phyloP scores from a whole-genome alignment of 2,329 filamentous ascomycete species.

The Pestalotiopsis sp. region DNA sequence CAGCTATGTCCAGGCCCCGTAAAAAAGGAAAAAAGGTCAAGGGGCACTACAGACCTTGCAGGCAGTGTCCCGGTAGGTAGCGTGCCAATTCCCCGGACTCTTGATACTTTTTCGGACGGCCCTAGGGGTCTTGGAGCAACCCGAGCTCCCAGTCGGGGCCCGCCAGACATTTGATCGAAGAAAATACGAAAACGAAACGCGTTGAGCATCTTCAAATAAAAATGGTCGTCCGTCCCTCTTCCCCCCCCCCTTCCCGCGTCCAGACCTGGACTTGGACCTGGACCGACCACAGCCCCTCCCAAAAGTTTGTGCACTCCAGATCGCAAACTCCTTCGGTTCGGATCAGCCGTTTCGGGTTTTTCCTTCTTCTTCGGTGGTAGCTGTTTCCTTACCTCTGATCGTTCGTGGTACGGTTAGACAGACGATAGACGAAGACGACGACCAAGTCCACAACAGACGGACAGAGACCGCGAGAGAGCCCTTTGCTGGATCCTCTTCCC shows the following conservation, averaged over 20 bases:
- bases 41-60: background rate
- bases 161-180: background rate
- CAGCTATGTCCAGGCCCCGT: background rate
- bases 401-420: background rate
- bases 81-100: slow-evolving; percentile 5
- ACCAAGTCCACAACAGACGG: background rate
- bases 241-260: background rate
- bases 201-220: slow-evolving; percentile 5
- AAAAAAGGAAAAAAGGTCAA: background rate
- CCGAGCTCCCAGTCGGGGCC: slow-evolving; percentile 1
- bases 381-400: background rate
- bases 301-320: background rate
- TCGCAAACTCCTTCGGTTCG: too few species aligned
- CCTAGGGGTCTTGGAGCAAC: slow-evolving; percentile 1
- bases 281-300: background rate
- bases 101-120: background rate
- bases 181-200: slow-evolving; percentile 4
- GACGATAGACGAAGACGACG: background rate
- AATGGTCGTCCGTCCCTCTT: background rate
- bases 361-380: too few species aligned
- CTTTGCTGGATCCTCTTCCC: slow-evolving; percentile 2
- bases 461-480: background rate
- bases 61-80: background rate
- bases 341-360: too few species aligned
- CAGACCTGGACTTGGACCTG: background rate